Evolutionary conservation across 2,329 filamentous ascomycete species (phyloP).

Genomic region (Epichloe gansuensis): DNA sequence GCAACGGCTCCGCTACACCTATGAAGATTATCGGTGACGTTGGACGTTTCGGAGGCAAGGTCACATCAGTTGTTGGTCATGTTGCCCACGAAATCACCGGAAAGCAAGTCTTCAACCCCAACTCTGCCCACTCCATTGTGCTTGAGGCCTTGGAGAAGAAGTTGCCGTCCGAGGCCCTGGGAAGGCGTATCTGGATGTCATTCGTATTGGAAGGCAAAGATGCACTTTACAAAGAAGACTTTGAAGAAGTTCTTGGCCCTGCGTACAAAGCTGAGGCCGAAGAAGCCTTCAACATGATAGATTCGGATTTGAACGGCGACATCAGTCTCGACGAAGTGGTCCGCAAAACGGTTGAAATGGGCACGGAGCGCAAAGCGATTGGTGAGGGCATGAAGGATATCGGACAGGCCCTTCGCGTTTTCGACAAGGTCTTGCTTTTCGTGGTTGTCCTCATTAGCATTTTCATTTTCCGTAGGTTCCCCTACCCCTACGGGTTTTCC

Average conservation of each 20-base stretch:
- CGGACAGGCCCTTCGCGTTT: constrained; percentile 79
- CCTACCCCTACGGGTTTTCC: too few species aligned
- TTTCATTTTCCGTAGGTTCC: constrained; percentile 61
- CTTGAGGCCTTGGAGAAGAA: constrained; percentile 79
- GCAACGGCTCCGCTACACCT: constrained; percentile 55
- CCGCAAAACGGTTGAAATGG: constrained; percentile 70
- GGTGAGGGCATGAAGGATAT: constrained; percentile 94
- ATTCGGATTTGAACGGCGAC: constrained; percentile 83
- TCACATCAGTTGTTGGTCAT: constrained; percentile 86
- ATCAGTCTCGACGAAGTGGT: constrained; percentile 95
- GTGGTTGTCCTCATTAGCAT: constrained; percentile 70
- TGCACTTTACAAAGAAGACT: constrained; percentile 64
- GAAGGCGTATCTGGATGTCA: constrained; percentile 94
- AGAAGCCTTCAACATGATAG: constrained; percentile 69
- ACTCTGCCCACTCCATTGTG: constrained; percentile 79
- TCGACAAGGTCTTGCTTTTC: constrained; percentile 74
- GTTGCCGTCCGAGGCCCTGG: constrained; percentile 76
- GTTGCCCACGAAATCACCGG: constrained; percentile 91
- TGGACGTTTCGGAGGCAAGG: constrained; percentile 78
- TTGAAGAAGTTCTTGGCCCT: constrained; percentile 74
- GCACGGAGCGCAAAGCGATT: constrained; percentile 77
- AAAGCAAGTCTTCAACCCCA: constrained; percentile 88
- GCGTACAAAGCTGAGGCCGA: constrained; percentile 66
- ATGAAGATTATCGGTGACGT: constrained; percentile 67
- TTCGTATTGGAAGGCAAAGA: constrained; percentile 87